Evolutionary conservation across 140 eudicot species (phyloP).

Genomic region (Erigeron philadelphicus): DNA sequence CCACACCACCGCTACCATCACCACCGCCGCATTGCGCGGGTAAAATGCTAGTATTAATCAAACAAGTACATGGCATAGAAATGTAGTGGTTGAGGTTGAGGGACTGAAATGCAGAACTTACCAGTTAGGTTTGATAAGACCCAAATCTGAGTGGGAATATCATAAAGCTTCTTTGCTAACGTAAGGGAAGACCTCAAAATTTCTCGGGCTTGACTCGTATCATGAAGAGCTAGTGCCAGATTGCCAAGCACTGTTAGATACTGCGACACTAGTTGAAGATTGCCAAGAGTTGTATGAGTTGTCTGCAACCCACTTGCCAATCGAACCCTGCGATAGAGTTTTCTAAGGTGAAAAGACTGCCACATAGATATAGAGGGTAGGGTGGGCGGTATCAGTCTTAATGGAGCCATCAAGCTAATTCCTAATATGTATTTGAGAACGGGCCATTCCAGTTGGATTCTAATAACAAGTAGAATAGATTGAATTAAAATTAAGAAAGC

Average conservation of each 20-base stretch:
- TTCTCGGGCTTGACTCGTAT: conserved; percentile 83
- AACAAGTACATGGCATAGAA: conserved; percentile 9
- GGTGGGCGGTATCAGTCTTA: not conserved
- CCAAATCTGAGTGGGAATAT: conserved; percentile 96
- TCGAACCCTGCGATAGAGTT: conserved; percentile 50
- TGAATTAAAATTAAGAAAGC: no score
- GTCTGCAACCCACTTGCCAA: conserved; percentile 92
- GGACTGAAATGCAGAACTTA: conserved; percentile 16
- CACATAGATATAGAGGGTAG: not conserved
- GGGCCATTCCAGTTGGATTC: no score
- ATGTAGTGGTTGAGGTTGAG: not conserved
- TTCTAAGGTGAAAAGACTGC: not conserved
- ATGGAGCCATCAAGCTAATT: not conserved
- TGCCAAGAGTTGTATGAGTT: conserved; percentile 72
- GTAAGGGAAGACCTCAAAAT: conserved; percentile 87
- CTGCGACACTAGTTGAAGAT: conserved; percentile 96
- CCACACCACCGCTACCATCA: no score
- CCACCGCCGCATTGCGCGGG: no score
- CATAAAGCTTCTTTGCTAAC: conserved; percentile 83
- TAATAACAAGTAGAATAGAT: no score
- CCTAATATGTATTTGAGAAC: not conserved
- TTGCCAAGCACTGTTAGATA: conserved; percentile 82
- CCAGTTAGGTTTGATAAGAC: conserved; percentile 77
- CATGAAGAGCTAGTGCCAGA: conserved; percentile 92
- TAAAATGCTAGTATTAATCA: no score